phyloP scores from a whole-genome alignment of 495 filamentous ascomycete species.

The Podospora conica region DNA sequence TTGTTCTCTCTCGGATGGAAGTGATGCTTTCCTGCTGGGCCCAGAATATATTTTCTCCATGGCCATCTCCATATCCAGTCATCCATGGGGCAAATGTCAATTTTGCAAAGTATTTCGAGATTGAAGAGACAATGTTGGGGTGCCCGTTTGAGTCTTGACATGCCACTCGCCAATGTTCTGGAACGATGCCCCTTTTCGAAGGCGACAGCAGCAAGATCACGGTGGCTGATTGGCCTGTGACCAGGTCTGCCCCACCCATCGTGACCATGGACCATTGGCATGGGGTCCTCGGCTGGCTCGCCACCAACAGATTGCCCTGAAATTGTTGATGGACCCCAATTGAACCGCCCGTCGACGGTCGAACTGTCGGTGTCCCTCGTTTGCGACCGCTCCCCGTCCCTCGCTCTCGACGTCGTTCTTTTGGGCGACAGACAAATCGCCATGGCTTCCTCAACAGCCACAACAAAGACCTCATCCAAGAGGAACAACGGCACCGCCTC shows the following conservation, averaged over 20 bases:
- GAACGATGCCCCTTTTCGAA: constrained; percentile 13
- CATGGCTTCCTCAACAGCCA: constrained; percentile 21
- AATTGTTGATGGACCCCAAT: neutral
- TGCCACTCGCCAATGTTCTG: constrained; percentile 14
- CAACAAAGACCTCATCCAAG: constrained; percentile 12
- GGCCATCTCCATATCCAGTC: neutral
- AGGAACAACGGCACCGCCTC: constrained; percentile 10
- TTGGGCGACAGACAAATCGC: neutral
- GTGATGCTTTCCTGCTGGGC: neutral
- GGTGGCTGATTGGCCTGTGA: neutral
- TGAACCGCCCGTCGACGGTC: neutral
- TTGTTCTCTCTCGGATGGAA: neutral
- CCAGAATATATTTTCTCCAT: neutral
- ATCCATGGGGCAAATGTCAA: neutral
- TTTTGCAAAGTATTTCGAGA: neutral
- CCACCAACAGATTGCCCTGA: neutral
- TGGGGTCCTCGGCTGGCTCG: neutral
- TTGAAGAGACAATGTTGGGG: neutral
- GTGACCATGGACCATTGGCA: neutral
- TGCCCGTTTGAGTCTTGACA: constrained; percentile 2
- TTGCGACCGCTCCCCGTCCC: neutral
- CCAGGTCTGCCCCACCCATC: neutral
- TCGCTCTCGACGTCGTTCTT: neutral
- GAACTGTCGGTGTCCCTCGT: neutral
- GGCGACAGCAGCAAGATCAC: neutral